Conservation (phyloP, 148 eudicot species). For the Suaeda aralocaspica region DNA sequence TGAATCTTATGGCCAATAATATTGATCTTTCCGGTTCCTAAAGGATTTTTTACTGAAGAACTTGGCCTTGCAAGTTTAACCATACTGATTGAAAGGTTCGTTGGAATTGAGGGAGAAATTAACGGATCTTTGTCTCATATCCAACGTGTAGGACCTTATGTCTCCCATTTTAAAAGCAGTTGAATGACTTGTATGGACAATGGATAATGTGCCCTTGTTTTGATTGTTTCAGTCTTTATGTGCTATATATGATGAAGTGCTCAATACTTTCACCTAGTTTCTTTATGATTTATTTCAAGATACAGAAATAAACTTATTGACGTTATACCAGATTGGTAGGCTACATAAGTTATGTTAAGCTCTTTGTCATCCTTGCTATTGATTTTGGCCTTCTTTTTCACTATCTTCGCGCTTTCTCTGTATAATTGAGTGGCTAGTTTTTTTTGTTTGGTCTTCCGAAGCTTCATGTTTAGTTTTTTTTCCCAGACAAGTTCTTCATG, state of each 20-base stretch:
- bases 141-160: no score
- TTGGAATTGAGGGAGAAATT: background rate
- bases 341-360: background rate
- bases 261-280: background rate
- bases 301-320: background rate
- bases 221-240: background rate
- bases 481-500: background rate
- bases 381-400: background rate
- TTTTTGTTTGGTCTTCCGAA: background rate
- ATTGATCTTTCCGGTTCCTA: background rate
- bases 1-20: background rate
- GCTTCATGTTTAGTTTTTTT: background rate
- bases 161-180: background rate
- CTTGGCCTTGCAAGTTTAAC: background rate
- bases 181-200: background rate
- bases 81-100: background rate
- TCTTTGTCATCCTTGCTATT: background rate
- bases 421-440: background rate
- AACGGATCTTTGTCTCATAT: no score
- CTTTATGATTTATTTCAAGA: background rate
- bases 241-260: background rate
- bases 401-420: background rate
- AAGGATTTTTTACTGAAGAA: background rate
- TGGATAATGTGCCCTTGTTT: background rate
- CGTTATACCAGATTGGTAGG: background rate